Evolutionary conservation across 495 filamentous ascomycete genomes (phyloP), one percentile per base, ranked within the genome.

Genomic region (Penicillium dipodomyicola): DNA sequence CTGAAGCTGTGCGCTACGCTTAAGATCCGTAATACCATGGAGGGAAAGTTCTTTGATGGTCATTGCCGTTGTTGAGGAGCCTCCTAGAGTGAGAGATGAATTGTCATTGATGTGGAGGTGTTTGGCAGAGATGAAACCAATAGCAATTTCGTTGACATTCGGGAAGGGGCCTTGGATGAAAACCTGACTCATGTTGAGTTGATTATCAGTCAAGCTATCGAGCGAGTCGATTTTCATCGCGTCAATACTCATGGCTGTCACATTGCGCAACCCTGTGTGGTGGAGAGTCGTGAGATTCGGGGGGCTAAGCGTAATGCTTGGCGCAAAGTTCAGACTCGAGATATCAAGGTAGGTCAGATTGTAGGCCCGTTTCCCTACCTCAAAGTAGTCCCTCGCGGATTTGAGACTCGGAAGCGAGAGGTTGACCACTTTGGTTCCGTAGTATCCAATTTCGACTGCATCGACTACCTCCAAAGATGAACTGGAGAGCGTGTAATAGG

Each of bases 321-420:
- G 14, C 11, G 20, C 41, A 0, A 49, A 52, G 4, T 58, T 42
- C 19, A 58, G 22, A 47, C 30, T 52, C 4, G 56, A 32, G 20
- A 58, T 47, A 40, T 58, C 56, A 11, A 58, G 23, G 30, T 58
- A 47, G 30, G 30, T 52, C 2, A 52, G 17, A 19, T 52, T n/a
- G 6, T 5, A 4, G 10, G 20, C 40, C 22, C 25, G 14, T 3
- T 2, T 2, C 10, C 56, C 49, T 33, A 52, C 15, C 4, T 15
- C 1, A 12, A 58, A 40, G 1, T 1, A 1, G 29, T 9, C 15
- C n/a, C 19, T 8, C 4, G 52, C 56, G 22, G 9, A 25, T n/a
- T 7, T 40, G 12, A 58, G 40, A 12, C 40, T 58, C 3, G 56
- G 56, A 33, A 52, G 25, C 15, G 48, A 47, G 49, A 58, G 30